Base-by-base conservation (phyloP, 148 eudicot species). In the Dianthus caryophyllus region DNA sequence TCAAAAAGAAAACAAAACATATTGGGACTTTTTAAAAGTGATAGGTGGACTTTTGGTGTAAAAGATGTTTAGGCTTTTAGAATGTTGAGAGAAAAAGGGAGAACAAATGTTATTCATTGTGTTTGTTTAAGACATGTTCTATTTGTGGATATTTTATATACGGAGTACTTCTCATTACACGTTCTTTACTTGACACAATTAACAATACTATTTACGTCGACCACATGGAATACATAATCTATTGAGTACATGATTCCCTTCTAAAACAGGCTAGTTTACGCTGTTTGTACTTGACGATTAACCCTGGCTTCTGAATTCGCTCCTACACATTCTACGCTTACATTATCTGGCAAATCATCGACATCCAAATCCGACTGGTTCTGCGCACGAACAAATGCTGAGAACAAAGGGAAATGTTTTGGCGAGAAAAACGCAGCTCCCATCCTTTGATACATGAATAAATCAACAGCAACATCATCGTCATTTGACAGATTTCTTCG, bases 371-470 rank as follows among this genome's bases (percentile, higher is more conserved):
- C 77, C 17, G 44, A 41, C 67, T 82, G 86, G 72, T 72, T 81
- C n/a, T 89, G 61, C 18, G 74, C 75, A 39, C 91, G 77, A 8
- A 85, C 83, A 20, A 92, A 84, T 36, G 66, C 72, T 1, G 88
- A 69, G 65, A 89, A 92, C 24, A 70, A 18, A 12, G 94, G 97
- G 33, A 89, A 92, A 61, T 89, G 88, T 46, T 89, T 77, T 0
- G 97, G 97, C 2, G 96, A 92, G 53, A 92, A 92, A 79, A 92
- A 92, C 51, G 72, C 75, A 61, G 90, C 88, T 27, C 97, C 96
- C 96, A 92, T 92, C 54, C 98, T 85, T 64, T 92, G 98, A 78
- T 89, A 92, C 16, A 80, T 81, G 70, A 92, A 89, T 78, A 81
- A 56, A 64, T 84, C 79, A 54, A 84, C 78, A 29, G 67, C 77